These are phyloP conservation scores for Pulveroboletus ravenelii DNA, from an alignment of 768 basidiomycete species.

Conservation along the genomic window DNA sequence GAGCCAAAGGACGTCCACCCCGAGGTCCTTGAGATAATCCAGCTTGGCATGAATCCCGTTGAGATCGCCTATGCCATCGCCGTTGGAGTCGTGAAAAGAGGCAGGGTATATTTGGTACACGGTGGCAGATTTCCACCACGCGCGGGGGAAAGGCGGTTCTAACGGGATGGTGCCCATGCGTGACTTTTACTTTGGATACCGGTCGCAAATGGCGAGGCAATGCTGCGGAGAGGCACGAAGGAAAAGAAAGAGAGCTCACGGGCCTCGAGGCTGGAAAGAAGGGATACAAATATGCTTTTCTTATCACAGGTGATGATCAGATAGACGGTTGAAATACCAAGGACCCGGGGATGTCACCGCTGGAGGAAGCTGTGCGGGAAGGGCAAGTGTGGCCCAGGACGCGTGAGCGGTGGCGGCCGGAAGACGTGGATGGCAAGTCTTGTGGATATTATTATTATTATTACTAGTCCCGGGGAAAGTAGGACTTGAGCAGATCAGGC, in stretches of 20 bases:
- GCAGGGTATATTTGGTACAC: conserved; percentile 71
- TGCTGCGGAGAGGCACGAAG: conserved; percentile 14
- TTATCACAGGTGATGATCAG: conserved; percentile 9
- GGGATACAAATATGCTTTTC: conserved; percentile 4
- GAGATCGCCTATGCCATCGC: conserved; percentile 66
- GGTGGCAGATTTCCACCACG: conserved; percentile 57
- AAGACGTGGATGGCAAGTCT: too few relatives aligned
- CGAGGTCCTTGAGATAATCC: conserved; percentile 64
- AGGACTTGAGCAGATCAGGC: conserved; percentile 5
- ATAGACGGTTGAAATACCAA: conserved; percentile 7
- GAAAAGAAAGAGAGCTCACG: not conserved
- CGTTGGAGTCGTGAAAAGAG: conserved; percentile 69
- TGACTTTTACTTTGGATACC: not conserved
- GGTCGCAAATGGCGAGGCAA: conserved; percentile 2
- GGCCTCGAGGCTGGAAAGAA: conserved; percentile 19
- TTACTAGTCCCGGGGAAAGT: conserved; percentile 12
- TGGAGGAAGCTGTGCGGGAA: conserved; percentile 3
- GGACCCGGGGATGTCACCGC: not conserved
- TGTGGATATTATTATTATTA: too few relatives aligned
- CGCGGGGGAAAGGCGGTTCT: conserved; percentile 22
- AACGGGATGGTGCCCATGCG: conserved; percentile 4
- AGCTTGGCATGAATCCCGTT: conserved; percentile 60
- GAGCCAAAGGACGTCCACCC: conserved; percentile 67
- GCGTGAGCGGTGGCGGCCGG: not conserved
- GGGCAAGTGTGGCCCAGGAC: not conserved